phyloP scores from a whole-genome alignment of 2,329 filamentous ascomycete species.

The Stemphylium beticola region DNA sequence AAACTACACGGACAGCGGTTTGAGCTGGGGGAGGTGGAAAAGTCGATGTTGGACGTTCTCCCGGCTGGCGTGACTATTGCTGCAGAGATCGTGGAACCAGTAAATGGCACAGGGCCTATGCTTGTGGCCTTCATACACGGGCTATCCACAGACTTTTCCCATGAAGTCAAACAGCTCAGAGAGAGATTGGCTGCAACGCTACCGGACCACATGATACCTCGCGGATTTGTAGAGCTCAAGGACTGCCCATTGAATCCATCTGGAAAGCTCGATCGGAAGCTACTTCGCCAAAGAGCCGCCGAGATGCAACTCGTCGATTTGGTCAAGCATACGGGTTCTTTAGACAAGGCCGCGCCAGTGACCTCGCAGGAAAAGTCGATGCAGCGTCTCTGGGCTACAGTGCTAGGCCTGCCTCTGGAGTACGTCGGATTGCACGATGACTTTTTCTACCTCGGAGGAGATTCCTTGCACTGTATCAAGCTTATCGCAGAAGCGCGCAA shows the following conservation, averaged over 20 bases:
- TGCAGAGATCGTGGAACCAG: conserved; percentile 2
- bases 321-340: conserved; percentile 1
- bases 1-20: conserved; percentile 5
- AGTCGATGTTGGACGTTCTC: neutral
- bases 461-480: conserved; percentile 8
- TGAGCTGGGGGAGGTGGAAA: conserved; percentile 6
- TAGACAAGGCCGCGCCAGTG: conserved; percentile 2
- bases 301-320: neutral
- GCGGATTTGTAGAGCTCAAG: conserved; percentile 6
- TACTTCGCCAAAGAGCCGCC: neutral
- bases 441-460: conserved; percentile 3
- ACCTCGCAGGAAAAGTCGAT: conserved; percentile 1
- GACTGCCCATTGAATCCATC: conserved; percentile 4
- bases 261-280: conserved; percentile 5
- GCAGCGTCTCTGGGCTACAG: neutral
- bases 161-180: conserved; percentile 2
- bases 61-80: neutral
- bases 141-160: neutral
- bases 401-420: neutral
- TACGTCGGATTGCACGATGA: conserved; percentile 7
- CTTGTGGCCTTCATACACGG: conserved; percentile 3
- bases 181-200: neutral
- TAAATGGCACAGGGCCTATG: conserved; percentile 1
- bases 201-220: conserved; percentile 6
- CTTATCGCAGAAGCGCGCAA: conserved; percentile 4